Conservation (phyloP, 495 filamentous ascomycete species). For the Hypoxylon subgilvum region DNA sequence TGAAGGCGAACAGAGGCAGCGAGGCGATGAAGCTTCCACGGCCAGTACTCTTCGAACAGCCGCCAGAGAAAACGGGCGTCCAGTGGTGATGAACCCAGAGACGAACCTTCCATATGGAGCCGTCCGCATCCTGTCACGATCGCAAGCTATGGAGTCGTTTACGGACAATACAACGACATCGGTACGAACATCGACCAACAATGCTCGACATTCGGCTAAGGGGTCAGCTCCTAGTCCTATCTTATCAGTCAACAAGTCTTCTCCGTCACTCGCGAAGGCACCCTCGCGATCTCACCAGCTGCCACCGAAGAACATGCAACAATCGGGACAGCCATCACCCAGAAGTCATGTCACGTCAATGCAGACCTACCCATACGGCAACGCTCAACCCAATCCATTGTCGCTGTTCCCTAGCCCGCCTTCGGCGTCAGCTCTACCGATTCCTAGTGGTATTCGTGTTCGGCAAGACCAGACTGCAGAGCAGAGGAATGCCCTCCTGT, state of each 20-base stretch:
- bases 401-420: conserved; percentile 44
- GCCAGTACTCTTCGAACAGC: conserved; percentile 37
- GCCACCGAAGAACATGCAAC: conserved; percentile 21
- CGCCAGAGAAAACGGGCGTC: conserved; percentile 39
- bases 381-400: conserved; percentile 35
- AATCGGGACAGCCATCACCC: conserved; percentile 20
- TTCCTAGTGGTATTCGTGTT: conserved; percentile 26
- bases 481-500: conserved; percentile 72
- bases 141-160: conserved; percentile 25
- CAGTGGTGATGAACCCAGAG: conserved; percentile 47
- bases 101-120: conserved; percentile 50
- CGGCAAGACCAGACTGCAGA: conserved; percentile 53
- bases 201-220: conserved; percentile 4
- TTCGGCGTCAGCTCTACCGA: conserved; percentile 38
- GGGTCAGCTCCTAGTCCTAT: conserved; percentile 32
- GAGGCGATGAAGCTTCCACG: conserved; percentile 19
- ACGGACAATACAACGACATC: conserved; percentile 17
- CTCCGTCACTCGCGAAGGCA: conserved; percentile 27
- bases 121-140: conserved; percentile 49
- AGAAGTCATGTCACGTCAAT: conserved; percentile 8
- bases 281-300: conserved; percentile 29
- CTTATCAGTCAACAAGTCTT: conserved; percentile 19
- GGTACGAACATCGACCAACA: conserved; percentile 12
- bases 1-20: conserved; percentile 26
- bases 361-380: conserved; percentile 36